Evolutionary conservation across 345 rosid genomes (phyloP).

Genomic region (Mangifera indica): DNA sequence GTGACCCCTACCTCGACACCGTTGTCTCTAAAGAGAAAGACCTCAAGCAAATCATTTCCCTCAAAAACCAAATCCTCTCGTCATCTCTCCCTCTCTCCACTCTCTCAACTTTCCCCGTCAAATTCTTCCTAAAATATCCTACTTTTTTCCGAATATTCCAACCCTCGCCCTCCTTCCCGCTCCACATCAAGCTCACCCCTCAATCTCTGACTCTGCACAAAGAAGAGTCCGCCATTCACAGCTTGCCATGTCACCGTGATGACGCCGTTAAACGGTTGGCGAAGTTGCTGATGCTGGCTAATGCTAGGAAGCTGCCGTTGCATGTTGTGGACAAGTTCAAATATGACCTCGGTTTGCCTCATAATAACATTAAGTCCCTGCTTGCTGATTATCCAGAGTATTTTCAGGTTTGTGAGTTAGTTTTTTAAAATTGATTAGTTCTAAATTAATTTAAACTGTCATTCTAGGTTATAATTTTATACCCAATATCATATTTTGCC

Average conservation of each 20-base stretch:
- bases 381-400: slow-evolving; percentile 70
- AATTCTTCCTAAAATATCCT: slow-evolving; percentile 47
- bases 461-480: too few relatives aligned
- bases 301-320: slow-evolving; percentile 50
- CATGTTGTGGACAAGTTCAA: slow-evolving; percentile 49
- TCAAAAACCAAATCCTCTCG: slow-evolving; percentile 59
- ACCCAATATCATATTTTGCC: too few relatives aligned
- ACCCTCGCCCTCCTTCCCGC: slow-evolving; percentile 62
- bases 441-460: too few relatives aligned
- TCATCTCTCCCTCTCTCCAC: slow-evolving; percentile 65
- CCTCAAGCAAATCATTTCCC: slow-evolving; percentile 52
- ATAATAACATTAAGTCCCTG: slow-evolving; percentile 50
- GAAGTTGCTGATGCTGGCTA: slow-evolving; percentile 65
- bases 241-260: slow-evolving; percentile 29
- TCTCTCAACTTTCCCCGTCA: slow-evolving; percentile 39
- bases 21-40: slow-evolving; percentile 58
- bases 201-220: slow-evolving; percentile 45
- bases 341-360: slow-evolving; percentile 78
- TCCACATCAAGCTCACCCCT: slow-evolving; percentile 64
- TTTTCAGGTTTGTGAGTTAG: slow-evolving; percentile 32
- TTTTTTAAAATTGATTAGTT: too few relatives aligned
- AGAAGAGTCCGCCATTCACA: slow-evolving; percentile 52
- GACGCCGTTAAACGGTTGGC: slow-evolving; percentile 45
- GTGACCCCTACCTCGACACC: slow-evolving; percentile 56
- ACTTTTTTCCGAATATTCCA: slow-evolving; percentile 62